Percentiles rank a stretch among this genome's conserved stretches.
Evolutionary conservation across 108 stramenopile species (phyloP).

Genomic region (Cyclotella choctawhatcheeana): DNA sequence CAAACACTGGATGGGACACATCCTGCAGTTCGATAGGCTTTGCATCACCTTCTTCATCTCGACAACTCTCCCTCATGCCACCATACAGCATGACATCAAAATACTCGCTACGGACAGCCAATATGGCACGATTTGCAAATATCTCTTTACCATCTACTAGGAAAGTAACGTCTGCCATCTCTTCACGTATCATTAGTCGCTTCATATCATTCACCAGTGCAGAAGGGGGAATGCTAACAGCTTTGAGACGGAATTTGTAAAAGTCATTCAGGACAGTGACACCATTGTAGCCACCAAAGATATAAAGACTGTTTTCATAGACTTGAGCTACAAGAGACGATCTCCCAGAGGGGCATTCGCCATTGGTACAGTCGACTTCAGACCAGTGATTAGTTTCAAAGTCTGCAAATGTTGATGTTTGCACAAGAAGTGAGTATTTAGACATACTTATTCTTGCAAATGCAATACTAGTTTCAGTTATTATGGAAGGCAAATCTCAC

Average conservation of each 20-base stretch:
- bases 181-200: slow-evolving; percentile 71
- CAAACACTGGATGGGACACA: slow-evolving; percentile 85
- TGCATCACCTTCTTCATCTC: slow-evolving; percentile 16
- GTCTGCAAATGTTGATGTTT: slow-evolving; percentile 37
- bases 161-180: slow-evolving; percentile 91
- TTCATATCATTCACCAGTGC: slow-evolving; percentile 80
- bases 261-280: slow-evolving; percentile 92
- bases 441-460: background rate
- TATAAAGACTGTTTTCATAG: slow-evolving; percentile 84
- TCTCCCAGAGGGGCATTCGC: slow-evolving; percentile 83
- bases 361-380: slow-evolving; percentile 64
- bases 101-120: slow-evolving; percentile 91
- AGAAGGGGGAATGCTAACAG: slow-evolving; percentile 80
- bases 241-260: slow-evolving; percentile 90
- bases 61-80: slow-evolving; percentile 81
- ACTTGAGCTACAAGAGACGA: slow-evolving; percentile 93
- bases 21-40: slow-evolving; percentile 75
- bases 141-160: slow-evolving; percentile 90
- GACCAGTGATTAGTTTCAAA: slow-evolving; percentile 84
- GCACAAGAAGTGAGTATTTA: background rate
- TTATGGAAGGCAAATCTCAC: too few species aligned
- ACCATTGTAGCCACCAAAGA: slow-evolving; percentile 92
- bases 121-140: slow-evolving; percentile 88
- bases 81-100: slow-evolving; percentile 93
- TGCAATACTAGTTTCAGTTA: background rate